Conservation (phyloP, 2,329 filamentous ascomycete species). For the Aspergillus sp. region DNA sequence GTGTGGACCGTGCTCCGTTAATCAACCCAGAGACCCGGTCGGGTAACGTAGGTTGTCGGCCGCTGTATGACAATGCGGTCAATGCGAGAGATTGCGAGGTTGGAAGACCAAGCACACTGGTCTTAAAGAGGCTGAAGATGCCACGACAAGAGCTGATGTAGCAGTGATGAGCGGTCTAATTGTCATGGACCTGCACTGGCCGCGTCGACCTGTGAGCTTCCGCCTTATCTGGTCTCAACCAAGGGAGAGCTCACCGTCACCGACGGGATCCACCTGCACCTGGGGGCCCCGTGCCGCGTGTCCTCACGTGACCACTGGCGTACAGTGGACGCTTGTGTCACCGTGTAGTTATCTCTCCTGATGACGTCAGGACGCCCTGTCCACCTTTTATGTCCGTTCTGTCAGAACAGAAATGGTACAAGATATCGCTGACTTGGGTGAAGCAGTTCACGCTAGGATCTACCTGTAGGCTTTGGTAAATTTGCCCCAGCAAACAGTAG, state of each 20-base stretch:
- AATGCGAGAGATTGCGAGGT: not conserved
- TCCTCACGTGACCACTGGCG: slow-evolving; percentile 15
- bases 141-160: not conserved
- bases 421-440: too few relatives aligned
- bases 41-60: not conserved
- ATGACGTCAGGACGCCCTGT: slow-evolving; percentile 15
- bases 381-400: too few relatives aligned
- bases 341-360: not conserved
- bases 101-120: not conserved
- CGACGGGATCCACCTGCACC: slow-evolving; percentile 15
- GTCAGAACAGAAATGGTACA: too few relatives aligned
- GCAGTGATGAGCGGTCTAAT: not conserved
- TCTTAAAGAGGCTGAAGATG: not conserved
- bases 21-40: slow-evolving; percentile 1
- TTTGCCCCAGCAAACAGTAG: not conserved
- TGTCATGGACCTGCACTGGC: not conserved
- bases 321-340: not conserved
- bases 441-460: not conserved
- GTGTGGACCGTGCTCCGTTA: slow-evolving; percentile 7
- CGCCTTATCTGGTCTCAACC: slow-evolving; percentile 11
- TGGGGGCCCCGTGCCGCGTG: slow-evolving; percentile 17
- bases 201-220: not conserved
- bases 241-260: slow-evolving; percentile 12
- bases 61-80: not conserved
- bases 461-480: not conserved